phyloP scores from a whole-genome alignment of 2,329 filamentous ascomycete species.

The Claviceps lovelessii region DNA sequence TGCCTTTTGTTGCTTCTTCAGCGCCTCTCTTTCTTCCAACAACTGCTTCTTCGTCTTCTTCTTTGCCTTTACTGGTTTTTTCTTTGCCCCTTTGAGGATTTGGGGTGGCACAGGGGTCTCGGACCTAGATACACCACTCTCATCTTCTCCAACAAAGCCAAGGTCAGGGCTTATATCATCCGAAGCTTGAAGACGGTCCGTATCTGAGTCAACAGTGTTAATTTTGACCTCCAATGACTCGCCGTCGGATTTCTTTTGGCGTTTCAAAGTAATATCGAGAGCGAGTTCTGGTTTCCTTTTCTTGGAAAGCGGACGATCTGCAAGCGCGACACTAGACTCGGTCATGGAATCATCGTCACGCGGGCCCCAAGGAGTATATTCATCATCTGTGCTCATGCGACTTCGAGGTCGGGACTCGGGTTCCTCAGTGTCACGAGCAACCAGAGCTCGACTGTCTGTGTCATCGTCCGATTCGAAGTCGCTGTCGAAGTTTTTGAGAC shows the following conservation, averaged over 20 bases:
- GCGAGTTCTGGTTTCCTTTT: slow-evolving; percentile 62
- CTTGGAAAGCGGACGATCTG: slow-evolving; percentile 39
- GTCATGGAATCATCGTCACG: slow-evolving; percentile 54
- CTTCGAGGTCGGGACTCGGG: slow-evolving; percentile 70
- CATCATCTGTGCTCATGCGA: slow-evolving; percentile 51
- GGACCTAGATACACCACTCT: slow-evolving; percentile 28
- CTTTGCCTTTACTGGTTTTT: slow-evolving; percentile 43
- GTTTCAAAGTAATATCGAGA: slow-evolving; percentile 57
- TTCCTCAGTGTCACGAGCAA: slow-evolving; percentile 68
- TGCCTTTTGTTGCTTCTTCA: slow-evolving; percentile 41
- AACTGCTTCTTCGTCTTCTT: slow-evolving; percentile 69
- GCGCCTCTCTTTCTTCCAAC: slow-evolving; percentile 50
- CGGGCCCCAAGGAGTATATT: slow-evolving; percentile 29
- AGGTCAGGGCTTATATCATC: slow-evolving; percentile 37
- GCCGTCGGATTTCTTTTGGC: slow-evolving; percentile 67
- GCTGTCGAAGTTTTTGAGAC: slow-evolving; percentile 46
- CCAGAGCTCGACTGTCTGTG: slow-evolving; percentile 36
- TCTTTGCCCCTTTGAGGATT: slow-evolving; percentile 38
- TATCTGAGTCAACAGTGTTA: slow-evolving; percentile 35
- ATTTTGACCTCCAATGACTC: slow-evolving; percentile 57
- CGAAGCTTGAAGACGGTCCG: slow-evolving; percentile 31
- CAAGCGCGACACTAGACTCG: slow-evolving; percentile 54
- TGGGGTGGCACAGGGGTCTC: slow-evolving; percentile 29
- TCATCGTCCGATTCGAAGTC: slow-evolving; percentile 86
- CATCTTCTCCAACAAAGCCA: slow-evolving; percentile 28